Conservation (phyloP, 2,329 filamentous ascomycete genomes). For the Diaporthe citriasiana region DNA sequence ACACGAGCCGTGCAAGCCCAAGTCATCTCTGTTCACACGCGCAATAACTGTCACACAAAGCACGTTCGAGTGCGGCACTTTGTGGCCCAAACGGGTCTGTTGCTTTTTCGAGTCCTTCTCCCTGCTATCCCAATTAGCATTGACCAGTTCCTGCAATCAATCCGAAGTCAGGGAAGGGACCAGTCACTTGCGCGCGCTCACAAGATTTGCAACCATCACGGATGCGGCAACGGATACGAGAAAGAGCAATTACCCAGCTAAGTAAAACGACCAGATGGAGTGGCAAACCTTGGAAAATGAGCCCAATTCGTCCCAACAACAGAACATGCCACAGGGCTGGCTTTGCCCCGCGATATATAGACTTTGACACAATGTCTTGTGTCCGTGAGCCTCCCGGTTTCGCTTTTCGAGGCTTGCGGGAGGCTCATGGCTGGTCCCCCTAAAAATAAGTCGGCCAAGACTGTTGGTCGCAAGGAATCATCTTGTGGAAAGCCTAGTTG, state of each 20-base stretch:
- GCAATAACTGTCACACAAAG: not conserved
- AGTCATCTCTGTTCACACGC: not conserved
- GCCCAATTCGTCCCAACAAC: constrained; percentile 2
- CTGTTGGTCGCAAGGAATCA: constrained; percentile 8
- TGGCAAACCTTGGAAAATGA: not conserved
- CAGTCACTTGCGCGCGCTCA: not conserved
- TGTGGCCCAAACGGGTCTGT: not conserved
- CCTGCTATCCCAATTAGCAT: not conserved
- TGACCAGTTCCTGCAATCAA: not conserved
- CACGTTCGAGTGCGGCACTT: not conserved
- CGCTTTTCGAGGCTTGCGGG: constrained; percentile 7
- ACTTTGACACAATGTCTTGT: constrained; percentile 18
- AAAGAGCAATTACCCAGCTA: not conserved
- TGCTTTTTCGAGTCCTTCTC: not conserved
- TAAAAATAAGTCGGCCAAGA: constrained; percentile 11
- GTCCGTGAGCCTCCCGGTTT: constrained; percentile 22
- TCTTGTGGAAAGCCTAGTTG: constrained; percentile 11
- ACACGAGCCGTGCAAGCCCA: not conserved
- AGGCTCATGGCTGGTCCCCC: not conserved
- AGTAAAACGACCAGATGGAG: not conserved
- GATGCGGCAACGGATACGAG: constrained; percentile 27
- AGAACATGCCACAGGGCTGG: constrained; percentile 5
- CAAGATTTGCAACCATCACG: constrained; percentile 11
- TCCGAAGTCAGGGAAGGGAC: not conserved
- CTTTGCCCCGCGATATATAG: constrained; percentile 13